Percentiles rank a stretch among this genome's conserved stretches.
phyloP scores from a whole-genome alignment of 768 basidiomycete species.

The Suillus fuscotomentosus region DNA sequence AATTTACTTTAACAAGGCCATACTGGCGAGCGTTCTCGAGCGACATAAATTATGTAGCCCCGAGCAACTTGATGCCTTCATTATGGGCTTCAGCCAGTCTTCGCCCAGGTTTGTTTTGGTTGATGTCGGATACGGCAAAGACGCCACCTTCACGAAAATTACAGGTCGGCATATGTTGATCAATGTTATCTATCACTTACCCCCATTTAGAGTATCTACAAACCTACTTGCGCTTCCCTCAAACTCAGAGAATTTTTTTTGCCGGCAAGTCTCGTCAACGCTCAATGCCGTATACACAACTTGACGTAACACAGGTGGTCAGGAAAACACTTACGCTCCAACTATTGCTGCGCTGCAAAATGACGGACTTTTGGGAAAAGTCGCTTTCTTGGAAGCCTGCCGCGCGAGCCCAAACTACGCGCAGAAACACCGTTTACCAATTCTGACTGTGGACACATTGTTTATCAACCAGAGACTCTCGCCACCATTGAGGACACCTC shows the following conservation, averaged over 20 bases:
- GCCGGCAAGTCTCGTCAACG: conserved; percentile 45
- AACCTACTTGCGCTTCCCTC: conserved; percentile 69
- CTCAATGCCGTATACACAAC: background rate
- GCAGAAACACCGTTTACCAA: conserved; percentile 49
- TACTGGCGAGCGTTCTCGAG: conserved; percentile 49
- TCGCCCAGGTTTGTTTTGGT: conserved; percentile 69
- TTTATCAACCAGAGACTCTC: conserved; percentile 36
- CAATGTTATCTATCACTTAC: background rate
- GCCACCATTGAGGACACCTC: conserved; percentile 38
- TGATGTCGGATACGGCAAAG: conserved; percentile 66
- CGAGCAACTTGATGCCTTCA: conserved; percentile 71
- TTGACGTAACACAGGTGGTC: conserved; percentile 45
- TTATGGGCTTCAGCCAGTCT: conserved; percentile 69
- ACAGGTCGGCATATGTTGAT: conserved; percentile 47
- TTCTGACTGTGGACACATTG: conserved; percentile 50
- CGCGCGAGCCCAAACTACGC: conserved; percentile 42
- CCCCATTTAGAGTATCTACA: conserved; percentile 62
- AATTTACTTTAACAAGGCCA: conserved; percentile 65
- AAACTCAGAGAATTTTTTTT: conserved; percentile 72
- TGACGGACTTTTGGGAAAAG: conserved; percentile 63
- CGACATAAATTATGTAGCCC: conserved; percentile 54
- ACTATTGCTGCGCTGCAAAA: conserved; percentile 55
- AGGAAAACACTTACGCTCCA: conserved; percentile 53
- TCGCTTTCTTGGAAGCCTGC: conserved; percentile 58
- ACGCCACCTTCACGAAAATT: conserved; percentile 65